phyloP scores from a whole-genome alignment of 257 asterid species.

The Primulina tabacum region DNA sequence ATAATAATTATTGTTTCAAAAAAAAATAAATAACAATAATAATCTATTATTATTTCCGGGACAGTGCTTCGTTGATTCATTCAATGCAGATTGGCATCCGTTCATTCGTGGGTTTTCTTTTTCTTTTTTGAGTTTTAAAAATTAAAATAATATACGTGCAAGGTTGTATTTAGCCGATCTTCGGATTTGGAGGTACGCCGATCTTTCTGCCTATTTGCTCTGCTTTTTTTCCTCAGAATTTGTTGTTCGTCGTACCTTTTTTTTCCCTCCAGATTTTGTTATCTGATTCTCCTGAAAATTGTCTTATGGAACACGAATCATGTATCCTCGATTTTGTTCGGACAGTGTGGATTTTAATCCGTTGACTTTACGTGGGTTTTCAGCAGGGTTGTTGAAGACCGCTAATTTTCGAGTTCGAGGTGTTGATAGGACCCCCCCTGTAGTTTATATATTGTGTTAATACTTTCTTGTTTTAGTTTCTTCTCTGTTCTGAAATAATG shows the following conservation, averaged over 20 bases:
- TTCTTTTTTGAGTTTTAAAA: too few relatives aligned
- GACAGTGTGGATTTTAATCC: slow-evolving; percentile 23
- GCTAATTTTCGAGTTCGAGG: slow-evolving; percentile 25
- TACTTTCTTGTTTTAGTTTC: not conserved
- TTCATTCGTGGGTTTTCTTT: too few relatives aligned
- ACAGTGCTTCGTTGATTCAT: too few relatives aligned
- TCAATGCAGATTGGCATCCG: too few relatives aligned
- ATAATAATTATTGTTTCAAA: too few relatives aligned
- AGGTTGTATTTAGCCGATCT: slow-evolving; percentile 3
- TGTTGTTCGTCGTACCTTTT: not conserved
- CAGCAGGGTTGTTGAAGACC: slow-evolving; percentile 24
- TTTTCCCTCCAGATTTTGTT: not conserved
- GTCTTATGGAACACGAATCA: slow-evolving; percentile 16
- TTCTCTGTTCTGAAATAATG: not conserved
- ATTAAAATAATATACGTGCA: too few relatives aligned
- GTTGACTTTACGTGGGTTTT: slow-evolving; percentile 32
- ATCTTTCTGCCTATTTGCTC: slow-evolving; percentile 35
- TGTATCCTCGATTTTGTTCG: slow-evolving; percentile 23
- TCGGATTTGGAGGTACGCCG: slow-evolving; percentile 57
- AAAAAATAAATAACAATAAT: too few relatives aligned
- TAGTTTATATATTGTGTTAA: not conserved
- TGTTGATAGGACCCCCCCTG: slow-evolving; percentile 11
- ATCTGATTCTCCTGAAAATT: slow-evolving; percentile 9
- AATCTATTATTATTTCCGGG: too few relatives aligned
- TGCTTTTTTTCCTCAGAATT: slow-evolving; percentile 14